phyloP scores from a whole-genome alignment of 1,139 yeast species.

The Debaryomyces subglobosus region DNA sequence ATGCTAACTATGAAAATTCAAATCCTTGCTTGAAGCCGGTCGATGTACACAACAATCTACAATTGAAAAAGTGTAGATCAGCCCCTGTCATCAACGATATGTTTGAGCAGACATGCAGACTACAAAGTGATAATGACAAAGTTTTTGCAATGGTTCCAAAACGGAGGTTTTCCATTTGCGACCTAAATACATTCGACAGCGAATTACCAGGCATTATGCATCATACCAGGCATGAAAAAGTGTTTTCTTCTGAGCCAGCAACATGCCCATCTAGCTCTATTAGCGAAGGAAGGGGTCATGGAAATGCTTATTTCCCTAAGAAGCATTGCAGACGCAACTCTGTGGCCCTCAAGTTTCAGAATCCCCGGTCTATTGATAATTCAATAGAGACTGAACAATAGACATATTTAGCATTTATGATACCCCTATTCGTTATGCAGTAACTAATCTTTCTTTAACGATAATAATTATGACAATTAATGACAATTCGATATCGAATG shows the following conservation, averaged over 20 bases:
- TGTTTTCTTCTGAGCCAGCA: not conserved
- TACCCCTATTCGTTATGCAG: not conserved
- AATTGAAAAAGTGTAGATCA: constrained; percentile 2
- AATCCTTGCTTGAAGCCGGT: not conserved
- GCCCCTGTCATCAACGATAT: not conserved
- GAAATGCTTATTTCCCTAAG: constrained; percentile 6
- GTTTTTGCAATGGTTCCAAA: not conserved
- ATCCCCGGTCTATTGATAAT: constrained; percentile 18
- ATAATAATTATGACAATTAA: not conserved
- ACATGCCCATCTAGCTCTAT: not conserved
- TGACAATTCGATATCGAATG: not conserved
- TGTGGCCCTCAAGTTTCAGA: constrained; percentile 35
- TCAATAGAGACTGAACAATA: constrained; percentile 1
- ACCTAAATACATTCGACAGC: constrained; percentile 24
- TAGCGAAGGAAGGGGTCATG: not conserved
- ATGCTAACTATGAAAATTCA: constrained; percentile 1
- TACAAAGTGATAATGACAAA: not conserved
- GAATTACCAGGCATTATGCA: constrained; percentile 9
- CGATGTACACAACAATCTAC: not conserved
- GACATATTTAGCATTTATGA: not conserved
- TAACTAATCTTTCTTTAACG: not conserved
- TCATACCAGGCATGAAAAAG: not conserved
- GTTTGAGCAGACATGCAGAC: not conserved
- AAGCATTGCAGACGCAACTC: constrained; percentile 35
- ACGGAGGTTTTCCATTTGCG: constrained; percentile 27